phyloP scores from a whole-genome alignment of 768 basidiomycete species.

The Mycena belliarum region DNA sequence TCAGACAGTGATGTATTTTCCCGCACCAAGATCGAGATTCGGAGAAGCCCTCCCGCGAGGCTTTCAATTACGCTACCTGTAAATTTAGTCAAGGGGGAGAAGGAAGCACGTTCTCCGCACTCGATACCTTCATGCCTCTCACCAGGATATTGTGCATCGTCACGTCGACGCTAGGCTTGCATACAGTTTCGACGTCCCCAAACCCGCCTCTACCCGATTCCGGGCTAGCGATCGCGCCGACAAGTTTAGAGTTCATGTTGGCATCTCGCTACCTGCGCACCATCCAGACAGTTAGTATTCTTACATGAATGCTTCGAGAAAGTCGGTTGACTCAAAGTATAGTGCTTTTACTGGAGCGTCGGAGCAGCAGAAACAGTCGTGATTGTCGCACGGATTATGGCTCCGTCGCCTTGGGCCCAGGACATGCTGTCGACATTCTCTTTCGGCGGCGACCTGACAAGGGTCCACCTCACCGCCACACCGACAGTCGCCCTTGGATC shows the following conservation, averaged over 20 bases:
- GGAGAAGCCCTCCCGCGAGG: slow-evolving; percentile 14
- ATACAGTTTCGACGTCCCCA: slow-evolving; percentile 16
- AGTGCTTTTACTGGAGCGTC: slow-evolving; percentile 14
- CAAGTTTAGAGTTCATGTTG: slow-evolving; percentile 9
- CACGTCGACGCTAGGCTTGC: slow-evolving; percentile 11
- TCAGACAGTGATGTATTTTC: slow-evolving; percentile 1
- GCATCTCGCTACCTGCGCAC: slow-evolving; percentile 4
- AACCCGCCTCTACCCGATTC: slow-evolving; percentile 7
- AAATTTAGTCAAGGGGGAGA: slow-evolving; percentile 4
- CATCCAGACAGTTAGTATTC: slow-evolving; percentile 6
- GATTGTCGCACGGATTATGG: neutral
- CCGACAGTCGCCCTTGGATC: slow-evolving; percentile 11
- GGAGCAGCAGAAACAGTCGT: slow-evolving; percentile 2
- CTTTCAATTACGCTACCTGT: slow-evolving; percentile 2
- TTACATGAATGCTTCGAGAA: neutral
- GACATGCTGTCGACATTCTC: neutral
- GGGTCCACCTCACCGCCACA: neutral
- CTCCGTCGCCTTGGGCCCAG: slow-evolving; percentile 2
- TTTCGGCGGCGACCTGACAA: neutral
- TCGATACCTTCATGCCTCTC: slow-evolving; percentile 7
- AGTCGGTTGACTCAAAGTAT: neutral
- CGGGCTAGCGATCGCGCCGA: slow-evolving; percentile 3
- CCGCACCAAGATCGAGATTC: slow-evolving; percentile 11
- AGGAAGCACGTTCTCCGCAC: neutral
- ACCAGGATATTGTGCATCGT: slow-evolving; percentile 12